phyloP scores from a whole-genome alignment of 2,329 filamentous ascomycete species.

The Plenodomus lindquistii region DNA sequence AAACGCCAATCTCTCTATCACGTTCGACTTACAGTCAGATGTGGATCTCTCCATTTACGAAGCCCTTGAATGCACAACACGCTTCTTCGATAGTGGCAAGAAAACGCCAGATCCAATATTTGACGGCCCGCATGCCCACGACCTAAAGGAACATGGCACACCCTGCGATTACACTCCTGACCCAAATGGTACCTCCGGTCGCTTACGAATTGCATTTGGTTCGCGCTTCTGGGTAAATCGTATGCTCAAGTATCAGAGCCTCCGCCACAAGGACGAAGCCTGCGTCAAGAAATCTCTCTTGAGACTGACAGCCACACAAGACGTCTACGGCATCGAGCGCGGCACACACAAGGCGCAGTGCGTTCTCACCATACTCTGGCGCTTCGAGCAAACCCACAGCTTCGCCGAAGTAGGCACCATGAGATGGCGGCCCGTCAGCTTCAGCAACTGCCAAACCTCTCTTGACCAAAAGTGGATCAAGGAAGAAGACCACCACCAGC shows the following conservation, averaged over 20 bases:
- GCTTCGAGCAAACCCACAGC: slow-evolving; percentile 38
- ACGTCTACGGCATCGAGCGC: slow-evolving; percentile 44
- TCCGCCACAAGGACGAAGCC: slow-evolving; percentile 24
- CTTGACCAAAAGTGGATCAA: slow-evolving; percentile 20
- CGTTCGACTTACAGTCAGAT: slow-evolving; percentile 40
- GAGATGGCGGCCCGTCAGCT: slow-evolving; percentile 41
- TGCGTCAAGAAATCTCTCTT: slow-evolving; percentile 38
- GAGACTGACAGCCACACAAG: slow-evolving; percentile 48
- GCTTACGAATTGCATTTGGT: slow-evolving; percentile 44
- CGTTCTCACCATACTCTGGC: slow-evolving; percentile 45
- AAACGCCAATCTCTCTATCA: slow-evolving; percentile 37
- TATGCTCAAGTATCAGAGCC: slow-evolving; percentile 34
- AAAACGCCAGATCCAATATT: slow-evolving; percentile 26
- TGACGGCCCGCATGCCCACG: slow-evolving; percentile 21
- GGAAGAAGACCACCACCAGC: slow-evolving; percentile 11
- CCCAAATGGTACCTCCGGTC: slow-evolving; percentile 17
- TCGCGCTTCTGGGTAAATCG: slow-evolving; percentile 50
- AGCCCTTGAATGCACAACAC: slow-evolving; percentile 37
- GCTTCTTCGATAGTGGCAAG: slow-evolving; percentile 39
- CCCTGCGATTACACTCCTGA: slow-evolving; percentile 23
- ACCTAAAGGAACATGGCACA: slow-evolving; percentile 26
- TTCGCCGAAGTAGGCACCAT: slow-evolving; percentile 34
- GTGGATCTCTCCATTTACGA: slow-evolving; percentile 35
- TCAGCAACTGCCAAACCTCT: slow-evolving; percentile 7
- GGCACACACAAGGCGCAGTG: slow-evolving; percentile 27